These are phyloP conservation scores for Fremontodendron californicum DNA, from an alignment of 345 rosid genomes.

Conservation along the genomic window DNA sequence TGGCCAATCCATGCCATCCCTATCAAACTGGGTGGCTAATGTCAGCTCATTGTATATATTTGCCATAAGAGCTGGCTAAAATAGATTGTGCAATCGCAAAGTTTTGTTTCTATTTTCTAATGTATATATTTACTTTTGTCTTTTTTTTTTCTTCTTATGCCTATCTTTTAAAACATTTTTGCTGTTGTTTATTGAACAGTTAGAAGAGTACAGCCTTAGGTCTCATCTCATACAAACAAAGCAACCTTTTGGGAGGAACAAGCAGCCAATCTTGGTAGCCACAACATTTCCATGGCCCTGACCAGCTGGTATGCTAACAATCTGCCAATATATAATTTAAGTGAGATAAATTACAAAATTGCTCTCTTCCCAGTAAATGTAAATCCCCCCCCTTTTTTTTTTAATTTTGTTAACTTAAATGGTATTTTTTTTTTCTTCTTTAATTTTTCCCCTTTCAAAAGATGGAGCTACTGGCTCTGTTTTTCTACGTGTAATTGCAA, in stretches of 20 bases:
- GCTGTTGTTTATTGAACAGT: slow-evolving; percentile 23
- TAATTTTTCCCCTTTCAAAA: neutral
- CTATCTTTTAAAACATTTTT: neutral
- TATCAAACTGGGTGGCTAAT: neutral
- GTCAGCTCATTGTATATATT: neutral
- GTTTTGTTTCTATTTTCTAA: neutral
- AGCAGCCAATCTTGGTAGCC: slow-evolving; percentile 25
- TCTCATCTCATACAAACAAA: slow-evolving; percentile 60
- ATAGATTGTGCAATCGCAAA: neutral
- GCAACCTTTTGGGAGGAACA: slow-evolving; percentile 34
- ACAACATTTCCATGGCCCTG: slow-evolving; percentile 29
- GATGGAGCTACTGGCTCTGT: slow-evolving; percentile 17
- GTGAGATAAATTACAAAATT: slow-evolving; percentile 11
- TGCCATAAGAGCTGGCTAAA: neutral
- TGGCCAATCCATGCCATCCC: slow-evolving; percentile 12
- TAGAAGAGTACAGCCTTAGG: no score
- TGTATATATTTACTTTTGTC: neutral
- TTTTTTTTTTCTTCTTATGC: neutral
- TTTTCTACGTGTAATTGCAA: no score
- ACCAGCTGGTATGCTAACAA: slow-evolving; percentile 28
- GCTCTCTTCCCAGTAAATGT: slow-evolving; percentile 31
- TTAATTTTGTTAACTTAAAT: no score
- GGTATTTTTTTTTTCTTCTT: no score
- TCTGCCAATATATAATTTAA: slow-evolving; percentile 11
- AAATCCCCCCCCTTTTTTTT: slow-evolving; percentile 25